These are phyloP conservation scores for Diaporthe capsici DNA, from an alignment of 2,329 filamentous ascomycete species.

Conservation along the genomic window DNA sequence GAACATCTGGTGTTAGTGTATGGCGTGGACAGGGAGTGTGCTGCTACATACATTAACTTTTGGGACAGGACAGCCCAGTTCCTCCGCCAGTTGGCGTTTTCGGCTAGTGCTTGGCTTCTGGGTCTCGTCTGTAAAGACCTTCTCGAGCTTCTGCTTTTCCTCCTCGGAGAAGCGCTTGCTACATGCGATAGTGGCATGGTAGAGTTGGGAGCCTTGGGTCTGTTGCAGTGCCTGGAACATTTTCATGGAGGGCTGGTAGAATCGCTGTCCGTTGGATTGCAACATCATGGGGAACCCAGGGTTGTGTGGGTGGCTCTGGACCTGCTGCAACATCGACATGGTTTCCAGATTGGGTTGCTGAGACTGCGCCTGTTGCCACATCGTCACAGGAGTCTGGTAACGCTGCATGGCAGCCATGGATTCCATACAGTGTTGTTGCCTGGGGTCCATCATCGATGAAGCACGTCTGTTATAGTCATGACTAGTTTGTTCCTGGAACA, in stretches of 20 bases:
- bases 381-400: conserved; percentile 35
- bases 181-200: conserved; percentile 39
- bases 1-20: conserved; percentile 48
- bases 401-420: conserved; percentile 37
- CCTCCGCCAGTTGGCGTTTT: conserved; percentile 41
- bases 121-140: conserved; percentile 42
- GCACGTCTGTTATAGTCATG: conserved; percentile 33
- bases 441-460: conserved; percentile 28
- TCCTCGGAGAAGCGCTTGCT: conserved; percentile 42
- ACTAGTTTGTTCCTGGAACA: conserved; percentile 35
- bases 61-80: conserved; percentile 39
- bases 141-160: conserved; percentile 42
- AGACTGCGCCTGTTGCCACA: conserved; percentile 38
- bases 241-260: conserved; percentile 38
- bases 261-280: conserved; percentile 39
- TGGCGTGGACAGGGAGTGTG: background rate
- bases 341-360: conserved; percentile 29
- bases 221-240: conserved; percentile 40
- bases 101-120: conserved; percentile 42
- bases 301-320: conserved; percentile 33
- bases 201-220: conserved; percentile 36
- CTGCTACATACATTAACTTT: conserved; percentile 40
- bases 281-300: conserved; percentile 38
- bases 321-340: conserved; percentile 41
- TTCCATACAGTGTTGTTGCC: conserved; percentile 36